Evolutionary conservation across 2,329 filamentous ascomycete species (phyloP), one percentile per base, ranked within the genome.

Genomic region (Stagonosporopsis chrysanthemi): DNA sequence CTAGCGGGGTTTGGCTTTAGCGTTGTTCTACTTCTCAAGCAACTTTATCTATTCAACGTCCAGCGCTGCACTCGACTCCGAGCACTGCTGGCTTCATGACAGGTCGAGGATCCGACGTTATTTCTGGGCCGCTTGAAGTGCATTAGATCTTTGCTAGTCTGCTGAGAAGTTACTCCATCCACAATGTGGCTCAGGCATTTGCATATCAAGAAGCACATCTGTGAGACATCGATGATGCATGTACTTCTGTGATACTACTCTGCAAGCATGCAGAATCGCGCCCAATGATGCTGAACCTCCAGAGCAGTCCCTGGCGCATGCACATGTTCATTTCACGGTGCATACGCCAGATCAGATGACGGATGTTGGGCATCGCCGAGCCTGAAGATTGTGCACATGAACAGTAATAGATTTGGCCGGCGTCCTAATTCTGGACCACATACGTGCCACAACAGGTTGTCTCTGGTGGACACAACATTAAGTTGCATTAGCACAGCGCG

Each of bases 1-100:
- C 48, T 57, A 57, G 31, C n/a, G 31, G 14, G 31, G 22, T 39
- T 19, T 12, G 4, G n/a, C 31, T 26, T 39, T 57, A 57, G 48
- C 48, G 43, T 28, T 11, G 4, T 39, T 36, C 9, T 17, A 33
- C 29, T 17, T 39, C 33, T 19, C 19, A 19, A 19, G 19, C 19
- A 9, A 29, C 28, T 29, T 29, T 26, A 26, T 8, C 24, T 29
- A 9, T 29, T 29, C 8, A 12, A 29, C 28, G 3, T 29, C 11
- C 9, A 29, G 9, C 5, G 28, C 3, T 29, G 28, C 28, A 29
- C 28, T 29, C 28, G 1, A 3, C 28, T 29, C 8, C 11, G 11
- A 29, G 8, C 28, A 29, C 28, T n/a, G 33, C 33, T 36, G n/a
- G 6, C 15, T 17, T 4, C 33, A 36, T 3, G 4, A 36, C 15